Evolutionary conservation across 2,329 filamentous ascomycete genomes (phyloP).

Genomic region (Diaporthe destruens): DNA sequence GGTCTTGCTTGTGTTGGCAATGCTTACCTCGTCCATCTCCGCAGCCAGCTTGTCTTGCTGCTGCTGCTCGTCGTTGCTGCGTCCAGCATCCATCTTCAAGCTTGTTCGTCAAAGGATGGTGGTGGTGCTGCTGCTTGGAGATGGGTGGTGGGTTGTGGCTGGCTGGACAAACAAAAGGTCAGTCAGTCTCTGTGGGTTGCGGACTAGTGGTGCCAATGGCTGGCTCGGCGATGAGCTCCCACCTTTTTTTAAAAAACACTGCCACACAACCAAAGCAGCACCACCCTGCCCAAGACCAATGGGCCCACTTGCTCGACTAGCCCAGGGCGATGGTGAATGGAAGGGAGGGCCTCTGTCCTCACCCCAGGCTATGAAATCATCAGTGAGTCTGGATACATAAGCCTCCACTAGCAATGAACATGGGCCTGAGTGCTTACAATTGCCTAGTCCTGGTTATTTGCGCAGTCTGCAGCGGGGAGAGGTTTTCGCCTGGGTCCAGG

Average conservation of each 20-base stretch:
- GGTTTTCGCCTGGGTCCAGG: background rate
- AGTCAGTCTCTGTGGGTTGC: background rate
- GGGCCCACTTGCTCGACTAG: background rate
- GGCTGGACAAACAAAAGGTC: background rate
- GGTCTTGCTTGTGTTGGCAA: background rate
- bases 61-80: background rate
- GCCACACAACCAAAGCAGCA: background rate
- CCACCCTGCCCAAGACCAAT: background rate
- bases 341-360: background rate
- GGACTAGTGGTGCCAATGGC: background rate
- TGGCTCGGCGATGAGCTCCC: background rate
- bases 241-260: background rate
- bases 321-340: background rate
- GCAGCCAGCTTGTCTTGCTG: background rate
- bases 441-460: background rate
- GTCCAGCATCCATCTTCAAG: background rate
- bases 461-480: background rate
- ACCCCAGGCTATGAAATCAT: background rate
- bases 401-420: background rate
- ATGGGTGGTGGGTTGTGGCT: background rate
- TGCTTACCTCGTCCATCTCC: background rate
- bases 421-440: background rate
- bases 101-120: background rate
- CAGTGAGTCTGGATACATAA: background rate
- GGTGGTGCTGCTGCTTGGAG: background rate